phyloP scores from a whole-genome alignment of 1,139 yeast species.

The Magnusiomyces magnusii region DNA sequence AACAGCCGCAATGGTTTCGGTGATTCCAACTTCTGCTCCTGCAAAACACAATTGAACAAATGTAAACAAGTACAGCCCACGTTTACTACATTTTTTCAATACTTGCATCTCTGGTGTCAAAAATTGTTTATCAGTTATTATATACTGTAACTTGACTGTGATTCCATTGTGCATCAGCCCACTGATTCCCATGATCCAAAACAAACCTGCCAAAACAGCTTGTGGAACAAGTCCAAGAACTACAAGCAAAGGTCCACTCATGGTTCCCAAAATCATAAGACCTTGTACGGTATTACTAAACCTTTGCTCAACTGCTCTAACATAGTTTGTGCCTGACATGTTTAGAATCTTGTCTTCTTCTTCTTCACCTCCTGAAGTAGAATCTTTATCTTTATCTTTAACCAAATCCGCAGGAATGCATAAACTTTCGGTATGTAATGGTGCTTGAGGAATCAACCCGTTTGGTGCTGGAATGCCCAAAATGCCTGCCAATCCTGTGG shows the following conservation, averaged over 20 bases:
- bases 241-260: slow-evolving; percentile 78
- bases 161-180: slow-evolving; percentile 67
- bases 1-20: slow-evolving; percentile 83
- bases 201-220: slow-evolving; percentile 84
- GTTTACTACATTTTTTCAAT: slow-evolving; percentile 27
- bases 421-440: slow-evolving; percentile 76
- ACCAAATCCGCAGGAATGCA: slow-evolving; percentile 45
- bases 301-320: slow-evolving; percentile 78
- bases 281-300: slow-evolving; percentile 83
- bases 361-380: slow-evolving; percentile 14
- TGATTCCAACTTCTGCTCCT: slow-evolving; percentile 75
- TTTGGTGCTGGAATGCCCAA: slow-evolving; percentile 94
- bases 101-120: slow-evolving; percentile 24
- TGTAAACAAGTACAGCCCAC: slow-evolving; percentile 48
- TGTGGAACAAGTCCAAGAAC: slow-evolving; percentile 88
- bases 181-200: slow-evolving; percentile 85
- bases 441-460: slow-evolving; percentile 96
- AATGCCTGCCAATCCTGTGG: slow-evolving; percentile 81
- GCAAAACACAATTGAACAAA: slow-evolving; percentile 36
- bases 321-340: slow-evolving; percentile 7
- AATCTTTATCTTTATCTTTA: slow-evolving; percentile 20
- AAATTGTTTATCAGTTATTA: slow-evolving; percentile 49
- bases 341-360: not conserved
- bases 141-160: slow-evolving; percentile 51
- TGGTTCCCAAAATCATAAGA: slow-evolving; percentile 69